A percentile compares a stretch with the other conserved stretches of the same genome.
Evolutionary conservation across 495 filamentous ascomycete genomes (phyloP).

Genomic region (Parachaetomium inaequale): DNA sequence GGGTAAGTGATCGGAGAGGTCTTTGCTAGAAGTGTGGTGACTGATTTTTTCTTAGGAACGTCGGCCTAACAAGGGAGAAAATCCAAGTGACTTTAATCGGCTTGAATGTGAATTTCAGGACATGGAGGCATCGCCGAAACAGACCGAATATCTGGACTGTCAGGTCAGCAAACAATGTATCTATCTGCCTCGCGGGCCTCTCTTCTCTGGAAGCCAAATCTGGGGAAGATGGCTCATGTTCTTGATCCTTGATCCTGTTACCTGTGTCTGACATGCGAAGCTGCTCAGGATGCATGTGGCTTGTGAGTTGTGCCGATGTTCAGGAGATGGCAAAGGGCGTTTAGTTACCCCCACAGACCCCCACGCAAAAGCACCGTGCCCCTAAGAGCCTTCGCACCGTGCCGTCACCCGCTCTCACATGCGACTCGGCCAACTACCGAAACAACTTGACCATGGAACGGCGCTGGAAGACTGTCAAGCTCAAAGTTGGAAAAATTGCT

Average conservation of each 20-base stretch:
- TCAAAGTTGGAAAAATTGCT: not conserved
- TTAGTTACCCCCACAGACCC: too few relatives aligned
- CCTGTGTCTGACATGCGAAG: not conserved
- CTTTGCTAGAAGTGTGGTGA: not conserved
- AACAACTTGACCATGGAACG: not conserved
- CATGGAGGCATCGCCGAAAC: too few relatives aligned
- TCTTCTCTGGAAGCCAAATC: not conserved
- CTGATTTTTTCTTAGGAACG: not conserved
- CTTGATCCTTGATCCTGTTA: not conserved
- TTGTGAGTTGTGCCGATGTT: too few relatives aligned
- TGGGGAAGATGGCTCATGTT: not conserved
- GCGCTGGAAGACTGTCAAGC: not conserved
- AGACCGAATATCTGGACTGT: too few relatives aligned
- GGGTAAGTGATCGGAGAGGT: not conserved
- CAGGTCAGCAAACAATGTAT: not conserved
- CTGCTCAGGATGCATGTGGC: not conserved
- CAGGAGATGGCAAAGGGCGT: too few relatives aligned
- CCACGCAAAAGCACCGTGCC: not conserved
- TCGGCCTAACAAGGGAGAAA: not conserved
- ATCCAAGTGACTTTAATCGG: too few relatives aligned
- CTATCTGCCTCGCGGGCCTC: not conserved
- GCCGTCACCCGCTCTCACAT: not conserved
- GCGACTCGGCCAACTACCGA: not conserved
- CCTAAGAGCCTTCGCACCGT: not conserved
- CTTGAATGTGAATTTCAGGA: too few relatives aligned